These are phyloP conservation scores for Pinus tabuliformis DNA, from an alignment of 75 land plant genomes.

Conservation along the genomic window DNA sequence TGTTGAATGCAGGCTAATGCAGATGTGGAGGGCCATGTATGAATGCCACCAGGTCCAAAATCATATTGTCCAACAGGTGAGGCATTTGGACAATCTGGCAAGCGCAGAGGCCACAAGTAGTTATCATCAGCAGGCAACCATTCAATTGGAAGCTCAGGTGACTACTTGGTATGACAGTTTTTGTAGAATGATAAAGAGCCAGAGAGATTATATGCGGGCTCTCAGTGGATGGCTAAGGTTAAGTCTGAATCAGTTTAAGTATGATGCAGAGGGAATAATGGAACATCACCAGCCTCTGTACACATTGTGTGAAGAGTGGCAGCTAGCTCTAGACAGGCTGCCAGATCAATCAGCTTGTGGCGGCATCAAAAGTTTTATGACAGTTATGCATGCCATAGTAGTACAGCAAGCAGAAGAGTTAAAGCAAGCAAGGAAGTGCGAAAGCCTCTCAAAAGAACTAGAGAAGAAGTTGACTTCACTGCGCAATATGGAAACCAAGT, in stretches of 20 bases:
- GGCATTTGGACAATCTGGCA: slow-evolving; percentile 45
- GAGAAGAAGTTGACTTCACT: slow-evolving; percentile 70
- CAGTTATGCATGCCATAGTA: slow-evolving; percentile 70
- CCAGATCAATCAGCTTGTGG: slow-evolving; percentile 89
- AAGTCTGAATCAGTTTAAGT: slow-evolving; percentile 42
- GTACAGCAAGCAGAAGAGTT: slow-evolving; percentile 76
- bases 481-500: slow-evolving; percentile 61
- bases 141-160: slow-evolving; percentile 71
- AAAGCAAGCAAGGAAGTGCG: slow-evolving; percentile 60
- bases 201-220: slow-evolving; percentile 71
- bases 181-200: slow-evolving; percentile 54
- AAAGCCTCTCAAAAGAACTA: slow-evolving; percentile 63
- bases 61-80: slow-evolving; percentile 72
- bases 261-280: slow-evolving; percentile 18
- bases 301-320: slow-evolving; percentile 77
- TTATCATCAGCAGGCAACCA: slow-evolving; percentile 74
- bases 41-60: slow-evolving; percentile 80
- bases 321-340: slow-evolving; percentile 73
- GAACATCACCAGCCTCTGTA: slow-evolving; percentile 17
- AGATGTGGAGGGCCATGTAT: slow-evolving; percentile 95
- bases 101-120: slow-evolving; percentile 65
- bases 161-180: slow-evolving; percentile 72
- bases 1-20: slow-evolving; percentile 52
- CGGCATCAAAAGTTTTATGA: slow-evolving; percentile 79
- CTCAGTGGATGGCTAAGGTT: slow-evolving; percentile 82